phyloP scores from a whole-genome alignment of 148 eudicot species.

The Pharnaceum exiguum region DNA sequence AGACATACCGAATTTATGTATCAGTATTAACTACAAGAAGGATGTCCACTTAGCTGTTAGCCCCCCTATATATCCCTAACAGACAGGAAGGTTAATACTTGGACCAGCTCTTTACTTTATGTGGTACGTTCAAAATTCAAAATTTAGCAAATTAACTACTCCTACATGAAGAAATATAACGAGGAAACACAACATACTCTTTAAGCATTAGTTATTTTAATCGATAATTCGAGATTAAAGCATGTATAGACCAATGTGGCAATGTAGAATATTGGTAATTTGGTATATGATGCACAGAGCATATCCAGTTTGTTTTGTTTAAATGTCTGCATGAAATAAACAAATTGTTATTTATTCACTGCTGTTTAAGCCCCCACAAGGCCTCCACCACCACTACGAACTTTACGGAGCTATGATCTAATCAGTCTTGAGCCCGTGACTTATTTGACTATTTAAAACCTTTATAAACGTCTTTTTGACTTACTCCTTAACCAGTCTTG shows the following conservation, averaged over 20 bases:
- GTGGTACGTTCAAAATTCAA: constrained; percentile 7
- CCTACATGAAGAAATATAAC: not conserved
- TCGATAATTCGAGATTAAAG: not conserved
- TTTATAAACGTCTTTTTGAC: not conserved
- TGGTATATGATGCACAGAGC: constrained; percentile 18
- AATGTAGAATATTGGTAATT: not conserved
- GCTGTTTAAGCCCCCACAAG: no score
- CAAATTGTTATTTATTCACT: no score
- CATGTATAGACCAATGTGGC: no score
- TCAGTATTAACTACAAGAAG: no score
- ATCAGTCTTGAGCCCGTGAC: constrained; percentile 23
- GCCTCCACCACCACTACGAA: constrained; percentile 6
- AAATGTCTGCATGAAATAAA: no score
- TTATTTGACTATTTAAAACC: constrained; percentile 17
- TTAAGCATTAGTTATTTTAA: not conserved
- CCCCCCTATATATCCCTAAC: no score
- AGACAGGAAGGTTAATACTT: not conserved
- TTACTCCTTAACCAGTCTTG: no score
- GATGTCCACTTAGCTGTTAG: no score
- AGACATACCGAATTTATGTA: no score
- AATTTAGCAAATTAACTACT: not conserved
- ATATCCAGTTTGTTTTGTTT: constrained; percentile 2
- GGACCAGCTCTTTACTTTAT: not conserved
- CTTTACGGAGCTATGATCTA: constrained; percentile 4
- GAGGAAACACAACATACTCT: not conserved